phyloP scores from a whole-genome alignment of 1,284 basidiomycete genomes.

The Calocybe gambosa region DNA sequence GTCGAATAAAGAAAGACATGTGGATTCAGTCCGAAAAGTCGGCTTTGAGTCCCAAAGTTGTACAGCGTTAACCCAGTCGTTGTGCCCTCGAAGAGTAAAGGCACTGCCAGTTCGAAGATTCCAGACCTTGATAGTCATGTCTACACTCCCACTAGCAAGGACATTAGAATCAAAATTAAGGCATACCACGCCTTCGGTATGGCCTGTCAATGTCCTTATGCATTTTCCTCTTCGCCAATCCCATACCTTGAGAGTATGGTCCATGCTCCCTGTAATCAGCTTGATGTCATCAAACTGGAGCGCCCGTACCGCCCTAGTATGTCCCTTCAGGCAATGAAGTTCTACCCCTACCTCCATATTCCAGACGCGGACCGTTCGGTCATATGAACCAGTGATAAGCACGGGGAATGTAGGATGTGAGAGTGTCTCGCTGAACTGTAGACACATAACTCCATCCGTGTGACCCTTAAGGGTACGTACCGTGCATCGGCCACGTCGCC shows the following conservation, averaged over 20 bases:
- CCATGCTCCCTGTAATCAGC: conserved; percentile 96
- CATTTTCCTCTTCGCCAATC: conserved; percentile 95
- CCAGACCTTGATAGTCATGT: conserved; percentile 91
- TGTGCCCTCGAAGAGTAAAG: conserved; percentile 89
- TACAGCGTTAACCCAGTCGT: conserved; percentile 96
- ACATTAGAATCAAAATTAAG: conserved; percentile 92
- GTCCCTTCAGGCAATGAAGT: conserved; percentile 81
- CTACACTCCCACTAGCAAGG: conserved; percentile 86
- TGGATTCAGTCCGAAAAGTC: conserved; percentile 31
- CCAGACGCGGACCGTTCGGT: conserved; percentile 94
- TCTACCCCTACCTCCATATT: conserved; percentile 90
- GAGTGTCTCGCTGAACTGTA: conserved; percentile 90
- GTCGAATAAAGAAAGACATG: conserved; percentile 31
- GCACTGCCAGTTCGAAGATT: conserved; percentile 91
- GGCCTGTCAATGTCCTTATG: conserved; percentile 81
- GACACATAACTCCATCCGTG: conserved; percentile 95
- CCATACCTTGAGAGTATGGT: conserved; percentile 94
- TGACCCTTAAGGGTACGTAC: conserved; percentile 88
- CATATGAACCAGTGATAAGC: conserved; percentile 97
- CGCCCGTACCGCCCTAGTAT: conserved; percentile 86
- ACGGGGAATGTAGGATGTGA: conserved; percentile 85
- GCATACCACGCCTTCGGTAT: conserved; percentile 89
- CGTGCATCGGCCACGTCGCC: conserved; percentile 88
- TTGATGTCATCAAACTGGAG: conserved; percentile 96
- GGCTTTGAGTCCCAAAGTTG: conserved; percentile 83